Percentiles rank a stretch among this genome's conserved stretches.
Conservation (phyloP, 257 asterid genomes). For the Nicotiana attenuata region DNA sequence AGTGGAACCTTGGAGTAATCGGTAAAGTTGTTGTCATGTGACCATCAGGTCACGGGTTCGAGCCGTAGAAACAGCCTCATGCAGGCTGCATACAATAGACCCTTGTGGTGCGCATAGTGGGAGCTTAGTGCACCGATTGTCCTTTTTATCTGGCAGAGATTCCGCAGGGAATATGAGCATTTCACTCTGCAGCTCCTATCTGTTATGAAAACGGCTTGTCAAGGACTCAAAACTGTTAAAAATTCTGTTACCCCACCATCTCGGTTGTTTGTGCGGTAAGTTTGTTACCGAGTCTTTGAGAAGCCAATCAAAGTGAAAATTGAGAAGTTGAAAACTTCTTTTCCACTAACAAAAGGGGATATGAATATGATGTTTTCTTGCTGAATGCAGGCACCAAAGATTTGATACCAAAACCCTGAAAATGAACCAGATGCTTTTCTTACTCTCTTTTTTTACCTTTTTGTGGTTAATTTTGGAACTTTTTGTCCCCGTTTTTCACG, state of each 20-base stretch:
- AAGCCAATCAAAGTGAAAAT: slow-evolving; percentile 5
- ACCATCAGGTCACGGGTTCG: too few species aligned
- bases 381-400: slow-evolving; percentile 9
- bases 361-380: slow-evolving; percentile 2
- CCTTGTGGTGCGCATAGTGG: too few species aligned
- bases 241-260: not conserved
- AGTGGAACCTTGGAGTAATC: too few species aligned
- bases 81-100: too few species aligned
- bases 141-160: not conserved
- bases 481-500: not conserved
- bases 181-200: not conserved
- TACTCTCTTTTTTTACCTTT: not conserved
- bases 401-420: slow-evolving; percentile 6
- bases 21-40: too few species aligned
- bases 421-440: slow-evolving; percentile 10
- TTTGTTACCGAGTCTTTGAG: not conserved
- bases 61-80: too few species aligned
- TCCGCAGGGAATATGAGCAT: not conserved
- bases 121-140: too few species aligned
- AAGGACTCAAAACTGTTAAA: not conserved
- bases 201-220: not conserved
- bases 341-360: slow-evolving; percentile 3
- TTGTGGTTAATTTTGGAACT: not conserved
- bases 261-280: not conserved
- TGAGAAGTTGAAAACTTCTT: not conserved